Base-by-base conservation (phyloP, 805 yeast species). In the Candida sphagnicola region DNA sequence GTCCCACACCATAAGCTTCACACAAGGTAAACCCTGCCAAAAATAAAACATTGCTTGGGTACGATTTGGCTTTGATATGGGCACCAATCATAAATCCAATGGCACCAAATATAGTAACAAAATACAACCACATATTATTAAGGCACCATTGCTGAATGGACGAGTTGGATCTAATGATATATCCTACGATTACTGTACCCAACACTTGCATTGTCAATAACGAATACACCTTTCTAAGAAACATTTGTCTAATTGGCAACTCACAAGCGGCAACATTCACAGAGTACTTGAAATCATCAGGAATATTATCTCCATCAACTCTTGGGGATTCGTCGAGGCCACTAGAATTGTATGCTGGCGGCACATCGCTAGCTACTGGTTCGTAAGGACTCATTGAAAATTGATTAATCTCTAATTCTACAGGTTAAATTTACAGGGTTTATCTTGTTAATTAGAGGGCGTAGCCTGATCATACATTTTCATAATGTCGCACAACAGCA, bases 251-350 rank as follows among this genome's bases (percentile, higher is more conserved):
- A 28, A 88, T 70, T 12, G 83, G 78, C 37, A 85, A 64, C 42
- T 83, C 85, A 61, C 95, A 86, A 23, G 84, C 80, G 3, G 88
- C 77, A 17, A 88, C 95, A 37, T 76, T 74, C 5, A 84, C 83
- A 25, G 84, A 77, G 59, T 82, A 86, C 57, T 87, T 88, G 76
- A 87, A 88, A 60, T 86, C 95, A 49, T 87, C 85, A 3, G 83
- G 82, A 34, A 75, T 53, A 45, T 62, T 59, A 43, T 62, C 68
- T 8, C 59, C 69, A 6, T 45, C 60, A 8, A 39, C 36, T 39
- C 68, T 48, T 13, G 62, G 58, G 3, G 43, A 36, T 14, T 39
- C 43, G 8, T 39, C 48, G 31, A 42, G 37, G 4, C 48, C 23
- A 37, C 18, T 15, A 16, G 33, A 6, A 30, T 30, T 18, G 21